Evolutionary conservation across 176 grass and related monocot species (phyloP).

Genomic region (Cocos nucifera): DNA sequence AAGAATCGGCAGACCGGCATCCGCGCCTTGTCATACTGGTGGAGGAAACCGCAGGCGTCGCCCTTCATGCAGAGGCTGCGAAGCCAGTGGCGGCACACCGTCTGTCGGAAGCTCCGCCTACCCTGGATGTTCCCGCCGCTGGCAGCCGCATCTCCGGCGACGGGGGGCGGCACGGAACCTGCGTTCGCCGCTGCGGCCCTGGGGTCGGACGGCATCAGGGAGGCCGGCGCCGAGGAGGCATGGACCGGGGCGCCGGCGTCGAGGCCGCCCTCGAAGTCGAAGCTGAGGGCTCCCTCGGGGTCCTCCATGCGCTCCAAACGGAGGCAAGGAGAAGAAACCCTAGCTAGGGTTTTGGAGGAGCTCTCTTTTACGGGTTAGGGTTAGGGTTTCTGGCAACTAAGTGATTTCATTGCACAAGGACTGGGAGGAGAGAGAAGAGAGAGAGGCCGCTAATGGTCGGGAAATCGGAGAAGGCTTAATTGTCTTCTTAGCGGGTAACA

Average conservation of each 20-base stretch:
- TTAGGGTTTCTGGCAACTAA: no score
- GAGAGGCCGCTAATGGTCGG: no score
- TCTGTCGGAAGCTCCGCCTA: slow-evolving; percentile 83
- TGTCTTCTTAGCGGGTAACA: no score
- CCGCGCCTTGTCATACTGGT: slow-evolving; percentile 98
- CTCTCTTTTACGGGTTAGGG: no score
- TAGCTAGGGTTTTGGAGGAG: no score
- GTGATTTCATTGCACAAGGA: no score
- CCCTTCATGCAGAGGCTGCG: slow-evolving; percentile 97
- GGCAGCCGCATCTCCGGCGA: neutral
- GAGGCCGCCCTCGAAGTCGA: slow-evolving; percentile 87
- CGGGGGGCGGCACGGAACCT: slow-evolving; percentile 7
- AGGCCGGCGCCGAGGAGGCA: slow-evolving; percentile 4
- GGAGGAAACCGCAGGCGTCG: slow-evolving; percentile 85
- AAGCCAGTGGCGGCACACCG: slow-evolving; percentile 96
- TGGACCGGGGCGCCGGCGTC: slow-evolving; percentile 19
- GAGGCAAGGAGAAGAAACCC: no score
- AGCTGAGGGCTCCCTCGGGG: slow-evolving; percentile 74
- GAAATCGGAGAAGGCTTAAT: no score
- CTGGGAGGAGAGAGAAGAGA: no score
- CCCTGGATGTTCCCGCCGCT: slow-evolving; percentile 27
- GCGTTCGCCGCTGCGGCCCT: neutral
- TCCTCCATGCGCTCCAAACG: slow-evolving; percentile 36
- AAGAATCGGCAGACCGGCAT: slow-evolving; percentile 99
- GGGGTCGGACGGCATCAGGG: slow-evolving; percentile 2